Evolutionary conservation across 2,329 filamentous ascomycete species (phyloP).

Genomic region (Pseudodiploospora longispora): DNA sequence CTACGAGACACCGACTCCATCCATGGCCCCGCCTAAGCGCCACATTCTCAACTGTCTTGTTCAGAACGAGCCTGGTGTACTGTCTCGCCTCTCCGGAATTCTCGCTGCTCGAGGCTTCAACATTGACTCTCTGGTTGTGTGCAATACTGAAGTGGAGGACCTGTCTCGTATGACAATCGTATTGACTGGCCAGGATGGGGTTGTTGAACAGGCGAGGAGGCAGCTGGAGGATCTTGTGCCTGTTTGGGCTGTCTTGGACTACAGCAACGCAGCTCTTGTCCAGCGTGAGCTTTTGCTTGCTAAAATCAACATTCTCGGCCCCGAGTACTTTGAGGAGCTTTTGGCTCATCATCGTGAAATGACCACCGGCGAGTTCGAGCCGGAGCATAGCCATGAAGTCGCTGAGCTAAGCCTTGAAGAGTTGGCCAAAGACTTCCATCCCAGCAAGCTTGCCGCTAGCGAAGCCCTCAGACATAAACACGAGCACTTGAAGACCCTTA

Average conservation of each 20-base stretch:
- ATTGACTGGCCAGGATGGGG: conserved; percentile 88
- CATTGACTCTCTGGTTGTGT: conserved; percentile 96
- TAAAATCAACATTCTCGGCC: conserved; percentile 93
- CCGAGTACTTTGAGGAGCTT: conserved; percentile 97
- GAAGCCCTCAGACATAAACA: conserved; percentile 94
- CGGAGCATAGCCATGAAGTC: conserved; percentile 36
- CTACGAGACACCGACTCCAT: conserved; percentile 90
- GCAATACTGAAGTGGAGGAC: conserved; percentile 94
- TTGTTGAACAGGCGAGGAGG: conserved; percentile 91
- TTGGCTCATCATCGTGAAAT: conserved; percentile 94
- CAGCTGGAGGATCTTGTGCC: conserved; percentile 96
- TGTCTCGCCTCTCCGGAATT: conserved; percentile 94
- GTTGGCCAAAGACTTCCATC: conserved; percentile 69
- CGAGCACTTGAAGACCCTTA: conserved; percentile 93
- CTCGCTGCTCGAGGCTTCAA: conserved; percentile 96
- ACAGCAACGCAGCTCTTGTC: conserved; percentile 84
- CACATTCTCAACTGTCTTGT: conserved; percentile 98
- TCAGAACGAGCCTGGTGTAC: conserved; percentile 95
- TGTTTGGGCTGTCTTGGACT: conserved; percentile 97
- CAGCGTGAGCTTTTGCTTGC: conserved; percentile 92
- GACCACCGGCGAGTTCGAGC: conserved; percentile 35
- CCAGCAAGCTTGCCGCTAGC: conserved; percentile 73
- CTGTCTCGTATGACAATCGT: conserved; percentile 99
- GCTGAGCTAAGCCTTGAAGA: conserved; percentile 35
- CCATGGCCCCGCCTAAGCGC: conserved; percentile 75